Percentiles rank a stretch among this genome's conserved stretches.
Evolutionary conservation across 768 basidiomycete species (phyloP).

Genomic region (Phaffia australis): DNA sequence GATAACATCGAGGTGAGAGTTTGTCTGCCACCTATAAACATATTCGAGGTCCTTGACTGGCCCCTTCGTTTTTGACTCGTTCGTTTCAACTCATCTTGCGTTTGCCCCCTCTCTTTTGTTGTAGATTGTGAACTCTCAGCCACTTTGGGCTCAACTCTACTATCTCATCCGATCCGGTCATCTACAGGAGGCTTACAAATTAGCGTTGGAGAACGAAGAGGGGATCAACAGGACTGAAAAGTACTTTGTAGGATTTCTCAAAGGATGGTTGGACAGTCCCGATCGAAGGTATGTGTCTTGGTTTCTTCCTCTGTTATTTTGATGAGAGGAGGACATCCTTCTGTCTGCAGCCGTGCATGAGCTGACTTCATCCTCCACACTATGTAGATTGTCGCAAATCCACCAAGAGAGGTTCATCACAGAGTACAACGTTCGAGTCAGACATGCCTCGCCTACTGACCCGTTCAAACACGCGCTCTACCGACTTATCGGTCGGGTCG

Average conservation of each 20-base stretch:
- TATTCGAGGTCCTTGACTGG: background rate
- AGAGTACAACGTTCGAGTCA: constrained; percentile 58
- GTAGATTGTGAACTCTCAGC: constrained; percentile 72
- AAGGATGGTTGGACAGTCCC: constrained; percentile 67
- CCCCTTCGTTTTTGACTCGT: background rate
- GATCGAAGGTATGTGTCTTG: constrained; percentile 54
- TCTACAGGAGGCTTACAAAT: constrained; percentile 62
- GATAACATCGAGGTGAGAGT: constrained; percentile 68
- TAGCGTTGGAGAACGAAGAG: constrained; percentile 58
- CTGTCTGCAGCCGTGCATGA: constrained; percentile 9
- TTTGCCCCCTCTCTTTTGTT: background rate
- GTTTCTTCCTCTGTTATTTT: background rate
- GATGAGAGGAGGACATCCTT: constrained; percentile 7
- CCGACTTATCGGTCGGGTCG: constrained; percentile 87
- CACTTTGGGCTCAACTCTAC: constrained; percentile 89
- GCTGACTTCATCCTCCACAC: background rate
- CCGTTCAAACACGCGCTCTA: constrained; percentile 94
- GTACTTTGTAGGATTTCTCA: constrained; percentile 70
- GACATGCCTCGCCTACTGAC: constrained; percentile 45
- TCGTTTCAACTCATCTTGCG: constrained; percentile 10
- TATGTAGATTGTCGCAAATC: constrained; percentile 35
- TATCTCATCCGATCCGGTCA: constrained; percentile 83
- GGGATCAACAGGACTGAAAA: constrained; percentile 59
- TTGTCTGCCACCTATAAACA: background rate
- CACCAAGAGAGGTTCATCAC: constrained; percentile 54